A percentile compares a stretch with the other conserved stretches of the same genome.
Evolutionary conservation across 306 rosid genomes (phyloP).

Genomic region (Benincasa hispida): DNA sequence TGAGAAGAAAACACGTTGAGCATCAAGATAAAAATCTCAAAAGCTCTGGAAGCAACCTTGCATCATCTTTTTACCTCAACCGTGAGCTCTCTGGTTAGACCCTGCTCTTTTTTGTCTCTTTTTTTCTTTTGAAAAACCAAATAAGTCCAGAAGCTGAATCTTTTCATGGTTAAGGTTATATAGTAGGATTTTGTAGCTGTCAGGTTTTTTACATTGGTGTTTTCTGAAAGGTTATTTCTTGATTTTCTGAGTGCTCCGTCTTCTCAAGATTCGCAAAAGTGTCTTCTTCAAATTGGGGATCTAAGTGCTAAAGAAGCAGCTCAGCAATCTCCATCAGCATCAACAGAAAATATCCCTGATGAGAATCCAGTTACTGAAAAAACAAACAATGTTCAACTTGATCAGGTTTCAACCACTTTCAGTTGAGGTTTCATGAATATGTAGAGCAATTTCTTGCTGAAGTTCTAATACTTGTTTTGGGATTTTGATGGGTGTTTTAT

Average conservation of each 20-base stretch:
- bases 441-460: slow-evolving; percentile 5
- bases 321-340: slow-evolving; percentile 5
- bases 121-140: slow-evolving; percentile 6
- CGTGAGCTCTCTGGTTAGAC: slow-evolving; percentile 74
- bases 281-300: slow-evolving; percentile 29
- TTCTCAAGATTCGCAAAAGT: slow-evolving; percentile 44
- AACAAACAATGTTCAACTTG: slow-evolving; percentile 14
- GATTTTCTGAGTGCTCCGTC: slow-evolving; percentile 56
- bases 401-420: slow-evolving; percentile 16
- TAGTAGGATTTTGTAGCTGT: slow-evolving; percentile 11
- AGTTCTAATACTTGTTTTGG: slow-evolving; percentile 15
- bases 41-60: slow-evolving; percentile 16
- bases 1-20: slow-evolving; percentile 63
- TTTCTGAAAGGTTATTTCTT: slow-evolving; percentile 31
- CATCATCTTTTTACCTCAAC: slow-evolving; percentile 20
- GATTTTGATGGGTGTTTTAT: slow-evolving; percentile 44
- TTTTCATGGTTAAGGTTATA: not conserved
- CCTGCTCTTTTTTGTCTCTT: slow-evolving; percentile 9
- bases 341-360: slow-evolving; percentile 9
- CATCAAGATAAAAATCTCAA: slow-evolving; percentile 21
- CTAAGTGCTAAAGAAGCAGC: slow-evolving; percentile 10
- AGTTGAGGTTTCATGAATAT: slow-evolving; percentile 32
- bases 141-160: not conserved
- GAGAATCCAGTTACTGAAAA: slow-evolving; percentile 13
- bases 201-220: slow-evolving; percentile 19